phyloP scores from a whole-genome alignment of 1,284 basidiomycete genomes.

The Fomitiporia mediterranea region DNA sequence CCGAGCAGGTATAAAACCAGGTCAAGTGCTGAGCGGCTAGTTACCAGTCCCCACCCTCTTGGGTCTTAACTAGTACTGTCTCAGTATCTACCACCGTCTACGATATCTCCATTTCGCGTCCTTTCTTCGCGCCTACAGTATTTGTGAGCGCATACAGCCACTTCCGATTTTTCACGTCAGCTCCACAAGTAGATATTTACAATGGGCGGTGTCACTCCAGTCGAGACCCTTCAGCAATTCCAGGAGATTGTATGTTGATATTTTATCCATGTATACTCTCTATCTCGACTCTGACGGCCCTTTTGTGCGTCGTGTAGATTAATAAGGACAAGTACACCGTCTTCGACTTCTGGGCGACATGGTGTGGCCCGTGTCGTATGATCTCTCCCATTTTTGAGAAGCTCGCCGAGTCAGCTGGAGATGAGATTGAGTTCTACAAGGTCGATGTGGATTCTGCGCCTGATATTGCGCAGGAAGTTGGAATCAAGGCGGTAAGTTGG shows the following conservation, averaged over 20 bases:
- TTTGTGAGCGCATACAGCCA: conserved; percentile 10
- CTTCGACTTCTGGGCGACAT: conserved; percentile 77
- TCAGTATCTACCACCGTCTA: neutral
- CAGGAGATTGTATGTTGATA: conserved; percentile 40
- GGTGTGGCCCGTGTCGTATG: conserved; percentile 73
- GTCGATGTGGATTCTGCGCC: conserved; percentile 69
- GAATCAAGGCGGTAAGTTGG: conserved; percentile 61
- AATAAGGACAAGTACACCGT: conserved; percentile 52
- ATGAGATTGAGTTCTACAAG: conserved; percentile 70
- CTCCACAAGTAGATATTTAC: conserved; percentile 1
- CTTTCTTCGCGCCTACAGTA: neutral
- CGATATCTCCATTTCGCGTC: neutral
- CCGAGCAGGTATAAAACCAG: neutral
- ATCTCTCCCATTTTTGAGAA: conserved; percentile 81
- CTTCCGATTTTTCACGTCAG: neutral
- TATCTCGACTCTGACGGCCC: neutral
- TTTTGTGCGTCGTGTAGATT: conserved; percentile 41
- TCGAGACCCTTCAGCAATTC: conserved; percentile 54
- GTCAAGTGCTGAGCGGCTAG: neutral
- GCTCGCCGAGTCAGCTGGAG: conserved; percentile 36
- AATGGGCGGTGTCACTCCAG: conserved; percentile 39
- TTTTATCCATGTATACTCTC: neutral
- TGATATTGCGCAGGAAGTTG: conserved; percentile 57
- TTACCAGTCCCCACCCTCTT: neutral
- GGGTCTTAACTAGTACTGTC: no score